A percentile compares a stretch with the other conserved stretches of the same genome.
Evolutionary conservation across 73 alveolate genomes (phyloP).

Genomic region (Paramecium caudatum): DNA sequence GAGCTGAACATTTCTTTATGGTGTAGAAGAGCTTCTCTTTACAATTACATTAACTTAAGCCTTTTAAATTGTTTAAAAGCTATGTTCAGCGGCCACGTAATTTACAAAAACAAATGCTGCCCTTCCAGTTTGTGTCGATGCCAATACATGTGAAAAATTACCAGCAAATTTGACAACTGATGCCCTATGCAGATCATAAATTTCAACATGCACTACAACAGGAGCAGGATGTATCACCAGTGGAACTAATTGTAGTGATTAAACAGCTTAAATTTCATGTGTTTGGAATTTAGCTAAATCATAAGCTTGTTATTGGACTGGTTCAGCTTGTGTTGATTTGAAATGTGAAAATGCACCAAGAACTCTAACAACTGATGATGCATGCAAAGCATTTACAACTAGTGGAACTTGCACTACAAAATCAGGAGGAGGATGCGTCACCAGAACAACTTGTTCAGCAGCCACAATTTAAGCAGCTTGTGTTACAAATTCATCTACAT

Average conservation of each 20-base stretch:
- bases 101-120: too few species aligned
- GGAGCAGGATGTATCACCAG: background rate
- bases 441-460: background rate
- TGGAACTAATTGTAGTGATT: slow-evolving; percentile 56
- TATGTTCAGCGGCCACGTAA: too few species aligned
- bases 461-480: background rate
- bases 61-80: too few species aligned
- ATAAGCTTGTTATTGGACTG: background rate
- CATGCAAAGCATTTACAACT: background rate
- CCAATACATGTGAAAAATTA: background rate
- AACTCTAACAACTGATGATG: background rate
- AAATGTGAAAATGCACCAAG: slow-evolving; percentile 25
- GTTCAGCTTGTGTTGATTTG: background rate
- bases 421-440: background rate
- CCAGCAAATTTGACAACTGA: slow-evolving; percentile 18
- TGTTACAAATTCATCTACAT: background rate
- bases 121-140: too few species aligned
- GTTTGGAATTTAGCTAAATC: slow-evolving; percentile 3
- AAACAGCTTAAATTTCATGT: background rate
- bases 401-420: slow-evolving; percentile 12
- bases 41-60: too few species aligned
- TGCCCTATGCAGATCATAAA: slow-evolving; percentile 2
- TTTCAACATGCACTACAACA: slow-evolving; percentile 1
- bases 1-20: too few species aligned
- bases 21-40: too few species aligned